Percentiles rank a stretch among this genome's conserved stretches.
phyloP scores from a whole-genome alignment of 2,329 filamentous ascomycete genomes.

The Stachybotrys elegans region DNA sequence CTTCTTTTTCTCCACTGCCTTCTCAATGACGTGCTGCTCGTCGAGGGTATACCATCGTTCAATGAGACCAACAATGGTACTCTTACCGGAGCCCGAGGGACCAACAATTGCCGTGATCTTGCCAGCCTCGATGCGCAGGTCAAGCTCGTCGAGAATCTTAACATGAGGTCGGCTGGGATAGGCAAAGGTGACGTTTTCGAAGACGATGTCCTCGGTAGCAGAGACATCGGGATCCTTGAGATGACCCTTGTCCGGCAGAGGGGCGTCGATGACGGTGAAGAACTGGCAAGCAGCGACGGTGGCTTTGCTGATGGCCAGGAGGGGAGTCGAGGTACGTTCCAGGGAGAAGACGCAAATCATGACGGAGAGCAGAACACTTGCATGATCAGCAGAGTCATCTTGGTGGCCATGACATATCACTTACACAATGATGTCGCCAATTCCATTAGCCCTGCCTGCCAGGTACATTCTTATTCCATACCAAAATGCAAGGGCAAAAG shows the following conservation, averaged over 20 bases:
- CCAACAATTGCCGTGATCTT: constrained; percentile 72
- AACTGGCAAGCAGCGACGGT: constrained; percentile 54
- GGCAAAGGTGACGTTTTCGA: constrained; percentile 64
- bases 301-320: constrained; percentile 54
- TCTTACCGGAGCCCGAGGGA: constrained; percentile 68
- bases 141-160: constrained; percentile 56
- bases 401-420: no score
- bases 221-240: constrained; percentile 31
- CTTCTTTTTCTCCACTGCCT: constrained; percentile 42
- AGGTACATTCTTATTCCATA: constrained; percentile 50
- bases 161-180: constrained; percentile 64
- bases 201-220: constrained; percentile 34
- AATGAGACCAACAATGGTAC: constrained; percentile 65
- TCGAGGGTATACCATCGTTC: constrained; percentile 67
- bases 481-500: constrained; percentile 58
- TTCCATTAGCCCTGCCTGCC: constrained; percentile 39
- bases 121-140: constrained; percentile 54
- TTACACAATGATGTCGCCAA: constrained; percentile 52
- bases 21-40: constrained; percentile 46
- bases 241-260: constrained; percentile 28
- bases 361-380: constrained; percentile 49
- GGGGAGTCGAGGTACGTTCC: constrained; percentile 50
- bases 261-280: constrained; percentile 49
- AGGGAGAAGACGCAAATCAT: constrained; percentile 54
- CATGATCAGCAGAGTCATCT: no score